A percentile compares a stretch with the other conserved stretches of the same genome.
Evolutionary conservation across 192 early-diverging fungal genomes (phyloP).

Genomic region (Dissophora globulifera): DNA sequence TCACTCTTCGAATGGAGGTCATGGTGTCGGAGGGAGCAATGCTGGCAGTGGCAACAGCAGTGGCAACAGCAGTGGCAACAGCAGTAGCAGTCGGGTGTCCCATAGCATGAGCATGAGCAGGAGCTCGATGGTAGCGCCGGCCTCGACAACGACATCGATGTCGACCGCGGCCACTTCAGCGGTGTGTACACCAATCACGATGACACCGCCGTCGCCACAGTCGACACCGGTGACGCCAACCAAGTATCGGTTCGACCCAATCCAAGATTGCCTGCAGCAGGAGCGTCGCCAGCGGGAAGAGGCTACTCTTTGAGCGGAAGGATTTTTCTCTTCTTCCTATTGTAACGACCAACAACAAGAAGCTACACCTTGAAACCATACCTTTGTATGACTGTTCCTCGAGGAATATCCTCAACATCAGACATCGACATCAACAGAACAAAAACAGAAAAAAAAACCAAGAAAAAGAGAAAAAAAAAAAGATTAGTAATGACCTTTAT

Average conservation of each 20-base stretch:
- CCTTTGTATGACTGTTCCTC: no score
- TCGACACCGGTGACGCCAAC: slow-evolving; percentile 36
- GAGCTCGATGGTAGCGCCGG: not conserved
- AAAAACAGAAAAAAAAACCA: no score
- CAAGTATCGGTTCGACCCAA: slow-evolving; percentile 42
- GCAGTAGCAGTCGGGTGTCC: not conserved
- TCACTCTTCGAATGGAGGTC: slow-evolving; percentile 3
- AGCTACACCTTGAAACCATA: no score
- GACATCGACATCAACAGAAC: no score
- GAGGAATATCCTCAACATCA: no score
- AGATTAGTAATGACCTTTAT: no score
- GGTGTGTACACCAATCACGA: not conserved
- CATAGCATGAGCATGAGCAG: slow-evolving; percentile 1
- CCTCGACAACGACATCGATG: not conserved
- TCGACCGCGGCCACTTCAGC: no score
- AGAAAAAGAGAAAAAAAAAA: no score
- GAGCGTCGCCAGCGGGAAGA: slow-evolving; percentile 37
- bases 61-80: not conserved
- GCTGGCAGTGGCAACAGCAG: no score
- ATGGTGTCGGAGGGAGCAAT: no score
- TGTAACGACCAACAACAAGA: no score
- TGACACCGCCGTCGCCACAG: slow-evolving; percentile 35
- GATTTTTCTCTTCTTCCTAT: not conserved
- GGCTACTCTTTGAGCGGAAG: slow-evolving; percentile 18
- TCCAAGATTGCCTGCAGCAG: slow-evolving; percentile 43